Base-by-base conservation (phyloP, 768 basidiomycete genomes). In the Lanmaoa rubissima region DNA sequence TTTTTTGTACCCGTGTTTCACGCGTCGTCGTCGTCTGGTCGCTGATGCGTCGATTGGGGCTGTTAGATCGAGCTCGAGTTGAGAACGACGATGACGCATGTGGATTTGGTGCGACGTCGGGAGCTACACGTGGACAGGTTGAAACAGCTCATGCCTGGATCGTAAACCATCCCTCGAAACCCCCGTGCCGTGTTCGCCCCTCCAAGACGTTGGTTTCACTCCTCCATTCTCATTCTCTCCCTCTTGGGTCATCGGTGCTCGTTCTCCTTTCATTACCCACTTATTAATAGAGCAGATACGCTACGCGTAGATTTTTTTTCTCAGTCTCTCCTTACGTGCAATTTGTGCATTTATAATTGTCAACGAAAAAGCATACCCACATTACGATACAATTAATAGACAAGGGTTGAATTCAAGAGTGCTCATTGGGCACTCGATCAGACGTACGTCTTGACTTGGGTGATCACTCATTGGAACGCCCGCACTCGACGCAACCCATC, bases 51-150 rank as follows among this genome's bases (percentile, higher is more conserved):
- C 7, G 41, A 16, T 46, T 1, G 14, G 28, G 14, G 34, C 4
- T 10, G 5, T 4, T 59, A 88, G 86, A 64, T 79, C 41, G 86
- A 88, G 62, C 67, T 69, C 1, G 88, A 89, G 36, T 73, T 89
- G 14, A 78, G 85, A 32, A 62, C 73, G 34, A 74, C 73, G 8
- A 70, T 90, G 38, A 61, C 77, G 5, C 84, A 86, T 64, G 61
- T 72, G 3, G 87, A 89, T 50, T 74, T 89, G 48, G 72, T 82
- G 40, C 79, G 76, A 54, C 81, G 79, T 58, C 79, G 84, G 21
- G 74, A 80, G 17, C 67, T 70, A 5, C 87, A 88, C 64, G 79
- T 82, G 21, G 69, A 73, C 36, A 71, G 68, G 38, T 69, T 86
- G 53, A 72, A 68, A 32, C 69, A 76, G 57, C 69, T 83, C 48